Evolutionary conservation across 2,329 filamentous ascomycete species (phyloP), one percentile per base, ranked within the genome.

Genomic region (Chalara sp.): DNA sequence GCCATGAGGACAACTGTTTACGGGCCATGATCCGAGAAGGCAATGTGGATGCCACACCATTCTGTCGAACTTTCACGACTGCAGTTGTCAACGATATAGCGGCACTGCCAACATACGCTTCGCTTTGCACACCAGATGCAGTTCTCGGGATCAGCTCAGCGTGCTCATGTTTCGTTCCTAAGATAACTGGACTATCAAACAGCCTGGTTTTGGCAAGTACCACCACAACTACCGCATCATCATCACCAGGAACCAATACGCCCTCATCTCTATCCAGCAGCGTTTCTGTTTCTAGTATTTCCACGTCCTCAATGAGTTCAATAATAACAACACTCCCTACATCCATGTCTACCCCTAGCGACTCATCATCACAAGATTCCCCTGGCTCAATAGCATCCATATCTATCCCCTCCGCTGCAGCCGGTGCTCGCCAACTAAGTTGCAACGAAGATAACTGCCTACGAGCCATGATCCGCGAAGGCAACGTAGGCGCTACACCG

Each of bases 401-500:
- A 21, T 21, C 21, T 21, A 21, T 21, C 21, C 21, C 21, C 21
- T 21, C 21, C 21, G 21, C 21, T 21, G 21, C 21, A 21, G 21
- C 21, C 21, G 21, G 21, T 21, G 21, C 21, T 21, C 21, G 21
- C 21, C 21, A 21, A 21, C 21, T 21, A 21, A 3, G 21, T 3
- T 21, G 21, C 21, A 21, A 21, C 21, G 21, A 21, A 21, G 21
- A 21, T 21, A 21, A 21, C 21, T 21, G 46, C 44, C 32, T 52
- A 12, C 46, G 46, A 11, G 50, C 50, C 12, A 33, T 52, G 46
- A 45, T 47, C 32, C 28, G 30, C n/a, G 40, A 52, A n/a, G 50
- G 50, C 6, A 46, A 46, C 6, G 45, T 33, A 6, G 45, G 33
- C 10, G 50, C 40, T 3, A 44, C 41, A 2, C 30, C 45, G n/a